phyloP scores from a whole-genome alignment of 352 stramenopile species.

The Sclerospora graminicola region DNA sequence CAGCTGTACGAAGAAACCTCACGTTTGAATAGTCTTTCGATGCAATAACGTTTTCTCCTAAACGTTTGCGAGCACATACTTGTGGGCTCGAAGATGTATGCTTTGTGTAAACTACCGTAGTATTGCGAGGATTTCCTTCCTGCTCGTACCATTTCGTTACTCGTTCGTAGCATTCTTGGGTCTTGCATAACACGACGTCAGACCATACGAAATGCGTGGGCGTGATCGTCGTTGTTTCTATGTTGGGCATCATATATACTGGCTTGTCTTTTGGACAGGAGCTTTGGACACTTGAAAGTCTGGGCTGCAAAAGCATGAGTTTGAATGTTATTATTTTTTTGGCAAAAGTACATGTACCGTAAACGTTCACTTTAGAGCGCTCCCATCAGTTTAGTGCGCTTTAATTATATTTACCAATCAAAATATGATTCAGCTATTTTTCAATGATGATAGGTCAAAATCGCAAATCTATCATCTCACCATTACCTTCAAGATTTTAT shows the following conservation, averaged over 20 bases:
- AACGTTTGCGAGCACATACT: slow-evolving; percentile 10
- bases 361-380: too few species aligned
- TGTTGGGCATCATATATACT: slow-evolving; percentile 38
- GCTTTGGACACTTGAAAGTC: too few species aligned
- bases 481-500: too few species aligned
- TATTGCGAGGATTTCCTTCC: slow-evolving; percentile 28
- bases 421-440: too few species aligned
- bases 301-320: too few species aligned
- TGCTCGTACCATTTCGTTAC: slow-evolving; percentile 37
- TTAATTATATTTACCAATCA: too few species aligned
- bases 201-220: slow-evolving; percentile 35
- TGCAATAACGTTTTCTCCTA: slow-evolving; percentile 17
- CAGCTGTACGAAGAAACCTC: slow-evolving; percentile 41
- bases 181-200: slow-evolving; percentile 61
- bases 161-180: slow-evolving; percentile 32
- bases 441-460: too few species aligned
- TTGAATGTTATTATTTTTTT: too few species aligned
- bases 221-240: slow-evolving; percentile 45
- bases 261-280: slow-evolving; percentile 34
- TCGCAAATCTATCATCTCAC: too few species aligned
- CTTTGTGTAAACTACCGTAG: slow-evolving; percentile 41
- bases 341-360: too few species aligned
- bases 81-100: slow-evolving; percentile 36
- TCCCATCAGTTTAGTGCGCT: too few species aligned
- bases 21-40: too few species aligned